Evolutionary conservation across 768 basidiomycete genomes (phyloP).

Genomic region (Pleurotus salmoneostramineus): DNA sequence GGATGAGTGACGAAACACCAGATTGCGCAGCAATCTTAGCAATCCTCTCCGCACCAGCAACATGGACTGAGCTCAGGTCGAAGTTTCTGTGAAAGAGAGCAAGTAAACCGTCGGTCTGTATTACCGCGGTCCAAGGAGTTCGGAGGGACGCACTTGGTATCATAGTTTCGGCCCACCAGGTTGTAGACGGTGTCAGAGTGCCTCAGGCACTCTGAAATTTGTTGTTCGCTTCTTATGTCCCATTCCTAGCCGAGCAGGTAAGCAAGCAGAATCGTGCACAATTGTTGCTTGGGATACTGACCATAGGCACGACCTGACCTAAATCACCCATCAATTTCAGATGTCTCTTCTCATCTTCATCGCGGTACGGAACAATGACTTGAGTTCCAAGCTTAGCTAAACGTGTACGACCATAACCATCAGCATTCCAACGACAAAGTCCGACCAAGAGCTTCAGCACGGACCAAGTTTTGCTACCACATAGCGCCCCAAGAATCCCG

Average conservation of each 20-base stretch:
- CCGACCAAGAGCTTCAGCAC: conserved; percentile 17
- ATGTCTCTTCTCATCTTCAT: conserved; percentile 88
- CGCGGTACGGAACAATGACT: conserved; percentile 92
- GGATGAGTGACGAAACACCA: conserved; percentile 84
- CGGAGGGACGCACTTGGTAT: conserved; percentile 73
- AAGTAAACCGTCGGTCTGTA: not conserved
- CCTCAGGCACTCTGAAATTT: conserved; percentile 89
- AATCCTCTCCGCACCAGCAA: conserved; percentile 78
- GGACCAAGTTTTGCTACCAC: conserved; percentile 89
- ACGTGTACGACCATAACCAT: not conserved
- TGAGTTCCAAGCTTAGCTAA: conserved; percentile 88
- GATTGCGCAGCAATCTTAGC: conserved; percentile 74
- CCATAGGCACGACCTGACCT: conserved; percentile 94
- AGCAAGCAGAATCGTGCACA: conserved; percentile 2
- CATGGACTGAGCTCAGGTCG: conserved; percentile 76
- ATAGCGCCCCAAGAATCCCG: conserved; percentile 93
- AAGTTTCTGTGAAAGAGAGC: conserved; percentile 68
- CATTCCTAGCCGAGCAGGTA: conserved; percentile 65
- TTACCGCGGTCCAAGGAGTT: conserved; percentile 6
- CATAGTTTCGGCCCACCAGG: conserved; percentile 89
- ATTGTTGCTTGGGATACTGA: conserved; percentile 27
- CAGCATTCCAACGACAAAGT: conserved; percentile 6
- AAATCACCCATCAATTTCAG: conserved; percentile 94
- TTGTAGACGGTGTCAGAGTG: conserved; percentile 98
- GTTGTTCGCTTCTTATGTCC: conserved; percentile 86